Conservation (phyloP, 108 stramenopile species). For the Skeletonema menzelii region DNA sequence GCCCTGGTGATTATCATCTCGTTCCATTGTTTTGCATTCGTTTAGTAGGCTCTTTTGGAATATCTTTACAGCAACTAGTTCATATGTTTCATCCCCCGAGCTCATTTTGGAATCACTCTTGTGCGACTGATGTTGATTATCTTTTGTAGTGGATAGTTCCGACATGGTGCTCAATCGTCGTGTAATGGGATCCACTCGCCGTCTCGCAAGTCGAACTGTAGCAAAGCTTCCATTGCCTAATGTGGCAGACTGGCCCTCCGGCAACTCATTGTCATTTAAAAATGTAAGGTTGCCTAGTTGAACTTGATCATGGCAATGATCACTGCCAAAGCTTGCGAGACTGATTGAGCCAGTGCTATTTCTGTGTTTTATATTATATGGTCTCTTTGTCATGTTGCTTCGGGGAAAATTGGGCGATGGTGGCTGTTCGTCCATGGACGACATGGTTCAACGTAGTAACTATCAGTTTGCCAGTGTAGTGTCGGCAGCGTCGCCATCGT, state of each 20-base stretch:
- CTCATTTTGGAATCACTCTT: neutral
- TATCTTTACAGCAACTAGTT: slow-evolving; percentile 80
- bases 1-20: slow-evolving; percentile 12
- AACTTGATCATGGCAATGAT: slow-evolving; percentile 44
- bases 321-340: slow-evolving; percentile 13
- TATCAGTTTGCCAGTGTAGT: too few species aligned
- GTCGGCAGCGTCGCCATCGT: too few species aligned
- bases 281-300: slow-evolving; percentile 67
- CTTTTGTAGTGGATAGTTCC: slow-evolving; percentile 1
- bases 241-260: slow-evolving; percentile 20
- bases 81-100: slow-evolving; percentile 27
- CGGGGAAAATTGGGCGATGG: neutral
- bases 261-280: slow-evolving; percentile 42
- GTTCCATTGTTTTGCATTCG: slow-evolving; percentile 52
- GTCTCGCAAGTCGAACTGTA: slow-evolving; percentile 68
- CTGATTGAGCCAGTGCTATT: slow-evolving; percentile 2
- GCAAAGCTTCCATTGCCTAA: slow-evolving; percentile 76
- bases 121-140: neutral
- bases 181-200: slow-evolving; percentile 9
- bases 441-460: too few species aligned
- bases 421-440: neutral
- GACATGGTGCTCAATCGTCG: neutral
- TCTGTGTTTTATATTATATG: neutral
- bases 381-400: neutral
- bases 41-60: slow-evolving; percentile 69